These are phyloP conservation scores for Golovinomyces cichoracearum DNA, from an alignment of 2,329 filamentous ascomycete genomes.

Conservation along the genomic window DNA sequence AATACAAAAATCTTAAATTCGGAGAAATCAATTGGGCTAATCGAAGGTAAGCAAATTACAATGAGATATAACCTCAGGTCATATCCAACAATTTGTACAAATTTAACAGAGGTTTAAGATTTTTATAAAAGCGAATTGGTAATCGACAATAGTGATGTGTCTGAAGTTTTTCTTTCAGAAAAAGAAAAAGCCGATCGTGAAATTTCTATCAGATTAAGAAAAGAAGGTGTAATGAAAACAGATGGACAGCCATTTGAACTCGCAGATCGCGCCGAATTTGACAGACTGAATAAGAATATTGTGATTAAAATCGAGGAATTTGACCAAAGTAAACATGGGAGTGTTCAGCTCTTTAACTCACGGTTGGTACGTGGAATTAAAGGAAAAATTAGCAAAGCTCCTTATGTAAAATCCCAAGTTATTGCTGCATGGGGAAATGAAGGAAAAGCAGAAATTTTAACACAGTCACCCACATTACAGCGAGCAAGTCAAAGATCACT, in stretches of 20 bases:
- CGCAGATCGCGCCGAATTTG: neutral
- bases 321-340: neutral
- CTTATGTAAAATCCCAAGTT: no score
- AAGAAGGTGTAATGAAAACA: neutral
- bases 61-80: neutral
- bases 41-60: neutral
- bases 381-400: neutral
- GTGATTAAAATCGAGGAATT: neutral
- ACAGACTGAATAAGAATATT: neutral
- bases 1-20: neutral
- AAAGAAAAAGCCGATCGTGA: neutral
- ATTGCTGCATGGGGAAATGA: neutral
- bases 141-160: neutral
- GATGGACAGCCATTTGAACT: neutral
- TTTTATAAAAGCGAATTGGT: conserved; percentile 1
- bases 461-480: neutral
- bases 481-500: neutral
- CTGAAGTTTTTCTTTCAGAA: no score
- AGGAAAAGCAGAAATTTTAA: neutral
- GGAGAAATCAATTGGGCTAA: neutral
- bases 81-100: neutral
- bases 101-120: neutral
- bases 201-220: neutral
- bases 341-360: neutral
- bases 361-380: neutral